Evolutionary conservation across 805 yeast genomes (phyloP).

Genomic region (Wickerhamomyces strasburgensis): DNA sequence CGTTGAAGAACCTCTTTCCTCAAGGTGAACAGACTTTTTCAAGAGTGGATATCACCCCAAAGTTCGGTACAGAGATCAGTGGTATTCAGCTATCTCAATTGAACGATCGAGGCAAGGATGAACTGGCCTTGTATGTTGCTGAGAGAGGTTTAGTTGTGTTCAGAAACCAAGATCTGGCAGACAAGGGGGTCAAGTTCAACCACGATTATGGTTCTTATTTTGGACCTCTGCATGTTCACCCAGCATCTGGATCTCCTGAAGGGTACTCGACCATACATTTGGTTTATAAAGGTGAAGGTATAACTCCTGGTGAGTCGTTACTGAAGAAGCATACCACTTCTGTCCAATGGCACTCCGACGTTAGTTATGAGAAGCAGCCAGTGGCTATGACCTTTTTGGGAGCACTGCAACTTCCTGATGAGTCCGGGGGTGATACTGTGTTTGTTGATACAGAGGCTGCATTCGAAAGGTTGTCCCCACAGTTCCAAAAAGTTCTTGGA

Average conservation of each 20-base stretch:
- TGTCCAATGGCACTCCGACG: slow-evolving; percentile 55
- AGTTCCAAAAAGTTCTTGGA: slow-evolving; percentile 44
- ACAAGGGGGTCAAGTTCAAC: slow-evolving; percentile 41
- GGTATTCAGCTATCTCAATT: slow-evolving; percentile 56
- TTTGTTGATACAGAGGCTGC: slow-evolving; percentile 59
- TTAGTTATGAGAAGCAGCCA: slow-evolving; percentile 61
- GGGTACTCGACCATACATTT: slow-evolving; percentile 54
- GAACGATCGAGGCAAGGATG: slow-evolving; percentile 53
- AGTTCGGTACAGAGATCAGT: slow-evolving; percentile 55
- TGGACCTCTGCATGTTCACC: slow-evolving; percentile 68
- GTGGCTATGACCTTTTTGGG: slow-evolving; percentile 58
- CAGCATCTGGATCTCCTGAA: slow-evolving; percentile 64
- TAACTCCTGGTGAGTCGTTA: neutral
- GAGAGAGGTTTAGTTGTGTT: slow-evolving; percentile 61
- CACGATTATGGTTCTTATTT: slow-evolving; percentile 54
- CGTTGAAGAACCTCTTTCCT: slow-evolving; percentile 5
- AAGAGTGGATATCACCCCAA: slow-evolving; percentile 44
- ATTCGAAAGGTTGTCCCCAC: slow-evolving; percentile 57
- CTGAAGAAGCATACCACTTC: slow-evolving; percentile 2
- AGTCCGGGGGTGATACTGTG: slow-evolving; percentile 62
- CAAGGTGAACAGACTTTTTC: neutral
- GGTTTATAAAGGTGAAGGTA: slow-evolving; percentile 30
- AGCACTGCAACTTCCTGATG: slow-evolving; percentile 43
- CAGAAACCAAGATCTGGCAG: slow-evolving; percentile 58
- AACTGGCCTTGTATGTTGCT: slow-evolving; percentile 60